Conservation (phyloP, 2,329 filamentous ascomycete genomes). For the Huntiella moniliformis region DNA sequence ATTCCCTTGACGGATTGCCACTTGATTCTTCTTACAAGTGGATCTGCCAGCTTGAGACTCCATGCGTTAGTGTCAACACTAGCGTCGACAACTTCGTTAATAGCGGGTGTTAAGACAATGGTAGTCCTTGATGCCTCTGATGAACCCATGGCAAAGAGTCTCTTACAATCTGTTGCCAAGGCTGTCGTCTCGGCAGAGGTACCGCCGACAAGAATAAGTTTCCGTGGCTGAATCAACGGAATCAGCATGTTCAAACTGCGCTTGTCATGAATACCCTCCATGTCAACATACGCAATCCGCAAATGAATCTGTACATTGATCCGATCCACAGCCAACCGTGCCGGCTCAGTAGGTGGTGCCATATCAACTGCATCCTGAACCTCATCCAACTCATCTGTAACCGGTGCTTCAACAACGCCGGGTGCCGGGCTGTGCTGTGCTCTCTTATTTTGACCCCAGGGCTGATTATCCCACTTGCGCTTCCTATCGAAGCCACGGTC, state of each 20-base stretch:
- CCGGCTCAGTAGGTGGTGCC: slow-evolving; percentile 35
- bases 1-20: slow-evolving; percentile 90
- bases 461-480: slow-evolving; percentile 56
- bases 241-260: slow-evolving; percentile 88
- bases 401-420: slow-evolving; percentile 20
- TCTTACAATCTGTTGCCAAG: slow-evolving; percentile 63
- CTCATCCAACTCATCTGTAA: slow-evolving; percentile 38
- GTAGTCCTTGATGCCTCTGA: slow-evolving; percentile 26
- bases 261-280: slow-evolving; percentile 80
- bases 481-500: slow-evolving; percentile 66
- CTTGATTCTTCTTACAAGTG: slow-evolving; percentile 67
- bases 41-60: slow-evolving; percentile 76
- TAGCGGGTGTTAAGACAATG: slow-evolving; percentile 63
- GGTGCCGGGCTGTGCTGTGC: slow-evolving; percentile 25
- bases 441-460: slow-evolving; percentile 44
- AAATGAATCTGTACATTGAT: slow-evolving; percentile 50
- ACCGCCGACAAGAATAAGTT: slow-evolving; percentile 81
- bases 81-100: slow-evolving; percentile 63
- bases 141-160: slow-evolving; percentile 34
- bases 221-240: slow-evolving; percentile 80
- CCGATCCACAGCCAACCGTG: slow-evolving; percentile 50
- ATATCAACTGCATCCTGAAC: slow-evolving; percentile 35
- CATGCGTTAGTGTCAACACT: slow-evolving; percentile 97
- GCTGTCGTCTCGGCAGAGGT: slow-evolving; percentile 57
- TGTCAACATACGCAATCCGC: slow-evolving; percentile 75